Base-by-base conservation (phyloP, 345 rosid species). In the Bretschneidera sinensis region DNA sequence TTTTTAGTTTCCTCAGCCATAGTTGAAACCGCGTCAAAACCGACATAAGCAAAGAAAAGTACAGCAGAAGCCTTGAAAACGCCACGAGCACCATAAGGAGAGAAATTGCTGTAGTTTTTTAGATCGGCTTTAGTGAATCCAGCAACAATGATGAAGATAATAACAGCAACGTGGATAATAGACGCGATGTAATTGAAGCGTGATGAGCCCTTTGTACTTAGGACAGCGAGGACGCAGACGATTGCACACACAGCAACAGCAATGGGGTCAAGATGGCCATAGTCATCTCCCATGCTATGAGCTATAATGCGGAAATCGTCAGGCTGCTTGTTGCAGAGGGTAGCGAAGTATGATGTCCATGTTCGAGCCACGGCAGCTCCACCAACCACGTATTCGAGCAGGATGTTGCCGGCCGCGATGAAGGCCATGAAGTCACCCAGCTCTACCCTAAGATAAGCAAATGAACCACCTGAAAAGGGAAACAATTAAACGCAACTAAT, bases 1-100 rank as follows among this genome's bases (percentile, higher is more conserved):
- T 92, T 79, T 59, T 89, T 87, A 1, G 95, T 87, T 70, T 89
- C 98, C 68, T 92, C 98, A 0, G 97, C 98, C 92, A 89, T 82
- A 0, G 98, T 92, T 1, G 98, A 69, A 45, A 92, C 92, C 0
- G 92, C 95, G 28, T 92, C 98, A 4, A 89, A 92, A 6, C 96
- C 98, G 8, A 87, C 71, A 21, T 89, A 92, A 0, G 96, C 90
- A 2, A 92, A 87, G 84, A 83, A 92, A 22, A 92, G 84, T 31
- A 89, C 91, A 0, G 95, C 83, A 0, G 98, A 64, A 1, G 95
- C 78, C 34, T 64, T 74, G 68, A 89, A 89, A 39, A 92, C 59
- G n/a, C 91, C 95, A 0, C 75, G 85, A 6, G 61, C 61, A 0
- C 91, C 95, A 10, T 23, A 18, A 0, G 92, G 97, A 17, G 77